Conservation (phyloP, 1,284 basidiomycete species). For the Cutaneotrichosporon arboriforme region DNA sequence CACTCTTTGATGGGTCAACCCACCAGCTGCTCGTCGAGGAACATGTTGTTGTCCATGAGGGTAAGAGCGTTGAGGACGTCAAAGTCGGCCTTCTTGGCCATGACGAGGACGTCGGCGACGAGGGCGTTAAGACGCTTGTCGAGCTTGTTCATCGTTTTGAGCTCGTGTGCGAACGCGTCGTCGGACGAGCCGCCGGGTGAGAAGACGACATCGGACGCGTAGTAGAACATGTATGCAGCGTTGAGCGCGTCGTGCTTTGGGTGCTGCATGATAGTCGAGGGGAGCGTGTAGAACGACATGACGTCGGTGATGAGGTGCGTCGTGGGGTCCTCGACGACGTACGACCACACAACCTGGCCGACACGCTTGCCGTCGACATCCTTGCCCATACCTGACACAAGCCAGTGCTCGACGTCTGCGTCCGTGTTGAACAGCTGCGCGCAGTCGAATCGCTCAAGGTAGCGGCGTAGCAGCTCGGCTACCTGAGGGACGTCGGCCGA, state of each 20-base stretch:
- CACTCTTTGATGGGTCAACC: constrained; percentile 18
- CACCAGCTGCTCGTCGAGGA: constrained; percentile 77
- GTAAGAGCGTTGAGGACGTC: constrained; percentile 96
- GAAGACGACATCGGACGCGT: constrained; percentile 48
- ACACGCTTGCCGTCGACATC: constrained; percentile 57
- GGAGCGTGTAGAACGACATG: constrained; percentile 94
- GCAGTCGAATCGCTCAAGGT: constrained; percentile 83
- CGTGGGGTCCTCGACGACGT: constrained; percentile 87
- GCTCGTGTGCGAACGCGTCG: constrained; percentile 41
- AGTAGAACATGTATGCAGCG: constrained; percentile 56
- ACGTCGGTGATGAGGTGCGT: constrained; percentile 86
- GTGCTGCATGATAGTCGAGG: constrained; percentile 60
- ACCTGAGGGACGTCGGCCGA: constrained; percentile 70
- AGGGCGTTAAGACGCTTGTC: constrained; percentile 68
- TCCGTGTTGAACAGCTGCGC: constrained; percentile 63
- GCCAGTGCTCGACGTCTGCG: constrained; percentile 81
- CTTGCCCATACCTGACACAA: constrained; percentile 75
- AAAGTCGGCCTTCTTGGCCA: constrained; percentile 77
- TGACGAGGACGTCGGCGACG: constrained; percentile 68
- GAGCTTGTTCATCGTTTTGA: constrained; percentile 59
- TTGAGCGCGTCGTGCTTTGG: constrained; percentile 48
- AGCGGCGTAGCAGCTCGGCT: constrained; percentile 66
- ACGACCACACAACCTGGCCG: constrained; percentile 90
- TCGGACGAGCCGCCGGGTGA: constrained; percentile 24
- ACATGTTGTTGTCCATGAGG: constrained; percentile 83